These are phyloP conservation scores for Ajuga chamaepitys DNA, from an alignment of 257 asterid species.

Conservation along the genomic window DNA sequence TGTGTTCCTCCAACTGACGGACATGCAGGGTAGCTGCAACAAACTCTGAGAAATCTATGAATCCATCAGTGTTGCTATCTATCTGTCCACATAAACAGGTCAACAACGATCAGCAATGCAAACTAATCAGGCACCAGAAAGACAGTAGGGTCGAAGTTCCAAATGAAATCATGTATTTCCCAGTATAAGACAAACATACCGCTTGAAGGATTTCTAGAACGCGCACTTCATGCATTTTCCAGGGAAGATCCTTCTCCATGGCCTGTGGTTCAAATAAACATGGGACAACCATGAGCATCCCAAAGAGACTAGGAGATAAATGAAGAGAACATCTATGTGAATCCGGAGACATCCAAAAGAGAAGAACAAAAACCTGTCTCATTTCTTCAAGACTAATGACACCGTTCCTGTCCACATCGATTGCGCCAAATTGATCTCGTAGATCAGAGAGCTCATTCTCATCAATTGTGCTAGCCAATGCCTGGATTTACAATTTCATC, in stretches of 20 bases:
- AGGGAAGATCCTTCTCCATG: constrained; percentile 93
- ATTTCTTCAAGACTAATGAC: constrained; percentile 94
- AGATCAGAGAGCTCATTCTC: constrained; percentile 85
- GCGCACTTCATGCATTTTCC: constrained; percentile 93
- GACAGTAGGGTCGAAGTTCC: neutral
- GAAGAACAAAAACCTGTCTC: constrained; percentile 64
- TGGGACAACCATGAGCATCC: neutral
- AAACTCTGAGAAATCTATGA: constrained; percentile 89
- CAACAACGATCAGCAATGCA: constrained; percentile 3
- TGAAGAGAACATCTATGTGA: neutral
- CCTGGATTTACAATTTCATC: constrained; percentile 38
- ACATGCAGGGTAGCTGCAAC: constrained; percentile 97
- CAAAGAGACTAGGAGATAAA: neutral
- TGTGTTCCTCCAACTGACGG: constrained; percentile 87
- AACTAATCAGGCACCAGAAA: neutral
- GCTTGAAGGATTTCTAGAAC: constrained; percentile 97
- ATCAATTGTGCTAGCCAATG: constrained; percentile 89
- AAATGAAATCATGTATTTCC: neutral
- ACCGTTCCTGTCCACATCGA: constrained; percentile 92
- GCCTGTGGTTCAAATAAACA: constrained; percentile 40
- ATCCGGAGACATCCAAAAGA: neutral
- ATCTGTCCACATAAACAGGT: constrained; percentile 48
- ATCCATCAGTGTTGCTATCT: constrained; percentile 92
- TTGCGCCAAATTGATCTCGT: constrained; percentile 92
- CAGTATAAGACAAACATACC: constrained; percentile 35